Base-by-base conservation (phyloP, 306 rosid species). In the Elaeagnus macrophylla region DNA sequence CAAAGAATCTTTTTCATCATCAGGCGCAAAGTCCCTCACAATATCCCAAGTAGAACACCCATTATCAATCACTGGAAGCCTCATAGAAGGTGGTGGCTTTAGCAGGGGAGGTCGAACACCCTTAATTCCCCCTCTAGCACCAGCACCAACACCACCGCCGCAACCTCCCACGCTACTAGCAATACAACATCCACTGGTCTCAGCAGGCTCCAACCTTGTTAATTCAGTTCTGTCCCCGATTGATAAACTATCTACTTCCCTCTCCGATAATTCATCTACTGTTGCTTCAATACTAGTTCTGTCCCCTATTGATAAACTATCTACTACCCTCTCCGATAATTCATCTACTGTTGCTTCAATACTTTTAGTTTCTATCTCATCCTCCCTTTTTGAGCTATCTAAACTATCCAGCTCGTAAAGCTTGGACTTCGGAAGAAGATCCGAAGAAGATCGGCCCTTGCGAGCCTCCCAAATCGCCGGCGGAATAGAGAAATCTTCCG, bases 21-120 rank as follows among this genome's bases (percentile, higher is more conserved):
- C 54, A 2, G 94, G 88, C 35, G 88, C 88, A 12, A 86, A 83
- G 15, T 71, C 80, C 75, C 75, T 81, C 3, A 81, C 44, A 51
- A 90, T 47, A 62, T 86, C 97, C 97, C 97, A 86, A 60, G 97
- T 83, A 15, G 97, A 86, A 63, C 78, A n/a, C 50, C 71, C 44
- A 39, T 19, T 8, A 70, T 79, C 88, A 10, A 77, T 16, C 42
- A 61, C 77, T 1, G 76, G 72, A 63, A 72, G 72, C 58, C 72
- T 77, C 73, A 53, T 48, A 45, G 79, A 73, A 3, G 97, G 95
- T 40, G 94, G 95, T 3, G 86, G 93, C 74, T 75, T 86, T 9
- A 91, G 83, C 74, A 79, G 62, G 46, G 95, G 86, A 0, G 96
- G 93, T 51, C 91, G 83, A 53, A 43, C 60, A 14, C 89, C 97